phyloP scores from a whole-genome alignment of 2,329 filamentous ascomycete genomes.

The Penicillium hordei region DNA sequence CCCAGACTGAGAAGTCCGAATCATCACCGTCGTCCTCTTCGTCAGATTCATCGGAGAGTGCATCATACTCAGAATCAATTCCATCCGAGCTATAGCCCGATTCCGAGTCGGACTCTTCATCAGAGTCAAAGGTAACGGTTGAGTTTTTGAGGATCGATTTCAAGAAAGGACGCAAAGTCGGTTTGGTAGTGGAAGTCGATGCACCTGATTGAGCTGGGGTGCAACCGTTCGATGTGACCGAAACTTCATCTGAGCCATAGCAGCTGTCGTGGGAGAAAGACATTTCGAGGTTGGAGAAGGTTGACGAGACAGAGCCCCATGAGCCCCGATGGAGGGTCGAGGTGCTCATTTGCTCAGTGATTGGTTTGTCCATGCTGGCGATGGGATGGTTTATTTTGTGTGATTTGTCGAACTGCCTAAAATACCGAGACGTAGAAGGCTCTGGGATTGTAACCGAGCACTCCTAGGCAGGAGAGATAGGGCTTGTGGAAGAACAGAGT shows the following conservation, averaged over 20 bases:
- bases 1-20: slow-evolving; percentile 34
- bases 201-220: slow-evolving; percentile 24
- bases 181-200: slow-evolving; percentile 22
- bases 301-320: slow-evolving; percentile 41
- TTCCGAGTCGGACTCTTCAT: slow-evolving; percentile 30
- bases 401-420: background rate
- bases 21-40: slow-evolving; percentile 33
- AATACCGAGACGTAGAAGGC: background rate
- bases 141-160: slow-evolving; percentile 40
- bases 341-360: slow-evolving; percentile 28
- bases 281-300: slow-evolving; percentile 38
- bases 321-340: slow-evolving; percentile 30
- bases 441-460: background rate
- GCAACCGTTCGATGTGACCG: slow-evolving; percentile 33
- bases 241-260: slow-evolving; percentile 41
- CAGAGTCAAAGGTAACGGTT: slow-evolving; percentile 26
- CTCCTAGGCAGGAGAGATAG: background rate
- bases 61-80: slow-evolving; percentile 32
- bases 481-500: background rate
- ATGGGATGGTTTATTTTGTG: background rate
- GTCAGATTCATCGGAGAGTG: slow-evolving; percentile 25
- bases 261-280: slow-evolving; percentile 43
- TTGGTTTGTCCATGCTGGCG: slow-evolving; percentile 7
- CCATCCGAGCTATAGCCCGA: slow-evolving; percentile 42
- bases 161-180: slow-evolving; percentile 27